phyloP scores from a whole-genome alignment of 73 alveolate species.

The Paramecium primaurelia region DNA sequence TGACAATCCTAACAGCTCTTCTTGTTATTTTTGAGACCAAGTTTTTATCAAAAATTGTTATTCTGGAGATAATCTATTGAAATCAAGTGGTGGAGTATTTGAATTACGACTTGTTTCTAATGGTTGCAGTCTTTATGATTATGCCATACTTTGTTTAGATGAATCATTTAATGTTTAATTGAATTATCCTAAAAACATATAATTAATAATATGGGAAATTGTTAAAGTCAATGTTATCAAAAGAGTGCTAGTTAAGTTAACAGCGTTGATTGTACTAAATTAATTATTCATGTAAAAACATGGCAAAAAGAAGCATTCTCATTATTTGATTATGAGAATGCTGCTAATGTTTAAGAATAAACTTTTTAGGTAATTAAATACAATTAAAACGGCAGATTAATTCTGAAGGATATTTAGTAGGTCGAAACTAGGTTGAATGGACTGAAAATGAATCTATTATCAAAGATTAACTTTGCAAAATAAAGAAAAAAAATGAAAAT shows the following conservation, averaged over 20 bases:
- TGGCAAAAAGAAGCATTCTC: conserved; percentile 37
- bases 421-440: not conserved
- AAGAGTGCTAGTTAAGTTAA: not conserved
- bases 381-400: not conserved
- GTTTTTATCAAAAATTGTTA: not conserved
- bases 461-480: not conserved
- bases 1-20: not conserved
- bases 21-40: conserved; percentile 16
- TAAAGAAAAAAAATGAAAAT: not conserved
- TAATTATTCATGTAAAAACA: not conserved
- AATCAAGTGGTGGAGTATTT: conserved; percentile 37
- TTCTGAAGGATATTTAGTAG: not conserved
- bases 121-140: conserved; percentile 82
- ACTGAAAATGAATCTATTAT: not conserved
- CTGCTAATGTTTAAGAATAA: not conserved
- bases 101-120: not conserved
- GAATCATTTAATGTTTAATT: not conserved
- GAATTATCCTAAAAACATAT: not conserved
- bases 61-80: conserved; percentile 23
- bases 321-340: conserved; percentile 41
- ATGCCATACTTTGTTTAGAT: conserved; percentile 73
- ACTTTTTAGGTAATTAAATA: not conserved
- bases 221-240: not conserved
- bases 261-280: not conserved
- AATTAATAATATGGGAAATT: conserved; percentile 10